Percentiles rank a stretch among this genome's conserved stretches.
Conservation (phyloP, 176 grass and related monocot species). For the Areca catechu region DNA sequence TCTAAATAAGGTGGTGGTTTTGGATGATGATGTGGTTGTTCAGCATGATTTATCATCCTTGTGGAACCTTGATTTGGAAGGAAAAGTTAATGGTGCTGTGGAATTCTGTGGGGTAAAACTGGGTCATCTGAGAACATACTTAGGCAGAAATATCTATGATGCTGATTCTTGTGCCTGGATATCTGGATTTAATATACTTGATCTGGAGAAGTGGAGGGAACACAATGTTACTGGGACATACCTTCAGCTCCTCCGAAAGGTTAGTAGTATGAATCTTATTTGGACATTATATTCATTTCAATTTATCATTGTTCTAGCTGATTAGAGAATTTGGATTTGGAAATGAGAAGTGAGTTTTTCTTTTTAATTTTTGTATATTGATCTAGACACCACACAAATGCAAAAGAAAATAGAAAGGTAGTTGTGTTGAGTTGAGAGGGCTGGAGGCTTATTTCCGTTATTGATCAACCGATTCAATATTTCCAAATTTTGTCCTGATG, state of each 20-base stretch:
- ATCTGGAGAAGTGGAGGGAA: slow-evolving; percentile 95
- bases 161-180: slow-evolving; percentile 91
- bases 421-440: no score
- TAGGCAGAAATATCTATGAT: slow-evolving; percentile 63
- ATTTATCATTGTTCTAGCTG: no score
- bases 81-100: slow-evolving; percentile 82
- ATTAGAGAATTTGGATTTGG: no score
- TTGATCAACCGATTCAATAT: no score
- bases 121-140: slow-evolving; percentile 55
- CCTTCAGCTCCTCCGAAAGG: slow-evolving; percentile 61
- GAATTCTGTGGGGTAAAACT: slow-evolving; percentile 76
- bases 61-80: slow-evolving; percentile 86
- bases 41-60: slow-evolving; percentile 83
- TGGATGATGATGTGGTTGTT: slow-evolving; percentile 97
- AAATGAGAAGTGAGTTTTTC: no score
- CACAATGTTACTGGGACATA: slow-evolving; percentile 78
- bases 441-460: no score
- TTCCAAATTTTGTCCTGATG: no score
- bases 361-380: no score
- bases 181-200: slow-evolving; percentile 84
- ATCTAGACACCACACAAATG: no score
- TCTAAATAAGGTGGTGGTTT: slow-evolving; percentile 75
- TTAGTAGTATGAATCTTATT: slow-evolving; percentile 22
- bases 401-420: no score
- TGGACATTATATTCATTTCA: no score